phyloP scores from a whole-genome alignment of 2,329 filamentous ascomycete species.

The Penicillium sp. region DNA sequence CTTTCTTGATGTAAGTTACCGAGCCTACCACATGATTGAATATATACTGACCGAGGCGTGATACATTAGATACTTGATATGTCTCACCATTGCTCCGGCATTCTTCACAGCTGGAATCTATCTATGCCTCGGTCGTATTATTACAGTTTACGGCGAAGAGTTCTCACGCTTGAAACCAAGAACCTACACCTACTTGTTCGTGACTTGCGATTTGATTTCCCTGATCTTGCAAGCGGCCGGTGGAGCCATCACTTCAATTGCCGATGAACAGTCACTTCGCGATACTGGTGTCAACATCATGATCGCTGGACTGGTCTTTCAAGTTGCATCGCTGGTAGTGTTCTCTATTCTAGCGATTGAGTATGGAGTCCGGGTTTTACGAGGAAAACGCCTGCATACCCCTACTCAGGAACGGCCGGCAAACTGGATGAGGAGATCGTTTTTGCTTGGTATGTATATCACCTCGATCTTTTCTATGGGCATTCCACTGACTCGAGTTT shows the following conservation, averaged over 20 bases:
- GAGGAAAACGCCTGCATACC: background rate
- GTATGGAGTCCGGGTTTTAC: slow-evolving; percentile 9
- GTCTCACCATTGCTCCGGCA: slow-evolving; percentile 63
- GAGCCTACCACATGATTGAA: slow-evolving; percentile 27
- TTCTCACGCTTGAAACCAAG: slow-evolving; percentile 6
- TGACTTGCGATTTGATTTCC: slow-evolving; percentile 57
- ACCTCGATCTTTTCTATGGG: background rate
- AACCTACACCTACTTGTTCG: slow-evolving; percentile 42
- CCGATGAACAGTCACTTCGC: background rate
- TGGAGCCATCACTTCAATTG: slow-evolving; percentile 49
- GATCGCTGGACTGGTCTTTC: slow-evolving; percentile 9
- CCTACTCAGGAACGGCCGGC: background rate
- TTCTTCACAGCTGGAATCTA: slow-evolving; percentile 66
- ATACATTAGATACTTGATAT: slow-evolving; percentile 56
- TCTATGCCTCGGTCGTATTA: slow-evolving; percentile 44
- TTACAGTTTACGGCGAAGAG: slow-evolving; percentile 12
- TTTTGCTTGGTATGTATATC: background rate
- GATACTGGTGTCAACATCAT: slow-evolving; percentile 20
- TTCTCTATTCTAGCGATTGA: slow-evolving; percentile 6
- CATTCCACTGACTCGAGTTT: background rate
- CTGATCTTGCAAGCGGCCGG: slow-evolving; percentile 56
- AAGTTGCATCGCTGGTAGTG: slow-evolving; percentile 8
- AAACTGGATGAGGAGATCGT: slow-evolving; percentile 1
- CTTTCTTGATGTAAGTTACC: slow-evolving; percentile 43
- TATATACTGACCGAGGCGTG: slow-evolving; percentile 20